These are phyloP conservation scores for Ophiostoma sp. DNA, from an alignment of 2,329 filamentous ascomycete species.

Conservation along the genomic window DNA sequence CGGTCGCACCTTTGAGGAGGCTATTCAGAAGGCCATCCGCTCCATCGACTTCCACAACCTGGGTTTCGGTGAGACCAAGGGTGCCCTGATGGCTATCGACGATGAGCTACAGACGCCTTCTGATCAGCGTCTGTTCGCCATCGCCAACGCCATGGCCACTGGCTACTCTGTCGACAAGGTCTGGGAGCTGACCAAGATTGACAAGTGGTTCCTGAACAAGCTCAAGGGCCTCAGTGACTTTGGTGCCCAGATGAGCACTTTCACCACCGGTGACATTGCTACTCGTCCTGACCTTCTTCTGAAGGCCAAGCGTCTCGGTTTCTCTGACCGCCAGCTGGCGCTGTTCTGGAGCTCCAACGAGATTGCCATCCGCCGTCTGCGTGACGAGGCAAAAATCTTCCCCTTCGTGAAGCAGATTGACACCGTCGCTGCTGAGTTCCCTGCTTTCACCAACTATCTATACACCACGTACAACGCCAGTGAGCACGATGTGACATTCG, in stretches of 20 bases:
- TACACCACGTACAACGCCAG: conserved; percentile 94
- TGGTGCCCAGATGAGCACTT: conserved; percentile 67
- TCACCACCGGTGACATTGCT: conserved; percentile 58
- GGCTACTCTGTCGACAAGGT: conserved; percentile 96
- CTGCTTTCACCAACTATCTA: conserved; percentile 88
- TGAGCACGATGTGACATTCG: conserved; percentile 75
- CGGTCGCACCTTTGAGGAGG: conserved; percentile 92
- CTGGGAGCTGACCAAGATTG: conserved; percentile 96
- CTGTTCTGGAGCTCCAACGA: conserved; percentile 95
- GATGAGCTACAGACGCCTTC: conserved; percentile 95
- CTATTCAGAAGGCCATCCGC: conserved; percentile 95
- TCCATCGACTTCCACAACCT: conserved; percentile 93
- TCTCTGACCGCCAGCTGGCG: conserved; percentile 87
- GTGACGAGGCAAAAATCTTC: conserved; percentile 78
- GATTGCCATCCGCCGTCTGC: conserved; percentile 74
- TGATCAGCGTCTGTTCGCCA: conserved; percentile 93
- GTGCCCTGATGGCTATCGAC: conserved; percentile 87
- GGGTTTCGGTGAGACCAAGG: conserved; percentile 82
- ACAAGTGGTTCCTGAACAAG: conserved; percentile 95
- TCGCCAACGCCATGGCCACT: conserved; percentile 93
- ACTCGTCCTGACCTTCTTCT: conserved; percentile 62
- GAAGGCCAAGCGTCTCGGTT: conserved; percentile 87
- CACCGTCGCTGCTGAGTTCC: conserved; percentile 95
- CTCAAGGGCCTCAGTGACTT: conserved; percentile 90
- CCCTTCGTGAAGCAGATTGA: conserved; percentile 98